Percentiles rank a stretch among this genome's conserved stretches.
phyloP scores from a whole-genome alignment of 257 asterid genomes.

The Anisodus acutangulus region DNA sequence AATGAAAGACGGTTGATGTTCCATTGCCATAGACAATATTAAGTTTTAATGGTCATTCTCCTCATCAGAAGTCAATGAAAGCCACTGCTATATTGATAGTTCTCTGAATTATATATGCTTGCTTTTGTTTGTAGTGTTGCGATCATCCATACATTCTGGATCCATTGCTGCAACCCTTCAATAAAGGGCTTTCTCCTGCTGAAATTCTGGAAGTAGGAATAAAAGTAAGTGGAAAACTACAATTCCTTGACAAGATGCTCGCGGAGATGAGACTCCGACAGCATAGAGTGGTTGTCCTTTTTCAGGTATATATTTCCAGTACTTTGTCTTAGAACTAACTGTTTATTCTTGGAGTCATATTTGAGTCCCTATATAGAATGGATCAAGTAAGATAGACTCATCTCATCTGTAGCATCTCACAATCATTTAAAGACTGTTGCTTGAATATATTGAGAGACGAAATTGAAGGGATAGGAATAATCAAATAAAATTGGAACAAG shows the following conservation, averaged over 20 bases:
- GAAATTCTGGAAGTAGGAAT: slow-evolving; percentile 68
- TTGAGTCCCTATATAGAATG: slow-evolving; percentile 27
- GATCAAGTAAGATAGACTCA: slow-evolving; percentile 24
- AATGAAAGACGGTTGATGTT: not conserved
- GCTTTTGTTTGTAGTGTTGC: slow-evolving; percentile 67
- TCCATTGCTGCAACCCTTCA: slow-evolving; percentile 50
- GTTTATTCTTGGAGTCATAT: not conserved
- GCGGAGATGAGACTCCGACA: slow-evolving; percentile 60
- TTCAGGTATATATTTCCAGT: slow-evolving; percentile 60
- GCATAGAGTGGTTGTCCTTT: slow-evolving; percentile 67
- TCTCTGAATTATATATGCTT: slow-evolving; percentile 22
- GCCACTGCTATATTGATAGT: slow-evolving; percentile 12
- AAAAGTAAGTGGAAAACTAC: slow-evolving; percentile 84
- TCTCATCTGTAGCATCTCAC: not conserved
- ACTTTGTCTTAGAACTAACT: slow-evolving; percentile 7
- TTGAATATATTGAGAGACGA: slow-evolving; percentile 1
- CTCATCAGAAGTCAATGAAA: not conserved
- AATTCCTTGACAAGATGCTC: slow-evolving; percentile 74
- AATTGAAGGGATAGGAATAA: not conserved
- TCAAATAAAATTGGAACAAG: not conserved
- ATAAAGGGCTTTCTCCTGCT: slow-evolving; percentile 47
- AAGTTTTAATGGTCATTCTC: slow-evolving; percentile 2
- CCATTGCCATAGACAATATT: not conserved
- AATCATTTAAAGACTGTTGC: not conserved
- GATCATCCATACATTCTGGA: slow-evolving; percentile 85